Evolutionary conservation across 2,329 filamentous ascomycete genomes (phyloP), one percentile per base, ranked within the genome.

Genomic region (Fusarium sp.): DNA sequence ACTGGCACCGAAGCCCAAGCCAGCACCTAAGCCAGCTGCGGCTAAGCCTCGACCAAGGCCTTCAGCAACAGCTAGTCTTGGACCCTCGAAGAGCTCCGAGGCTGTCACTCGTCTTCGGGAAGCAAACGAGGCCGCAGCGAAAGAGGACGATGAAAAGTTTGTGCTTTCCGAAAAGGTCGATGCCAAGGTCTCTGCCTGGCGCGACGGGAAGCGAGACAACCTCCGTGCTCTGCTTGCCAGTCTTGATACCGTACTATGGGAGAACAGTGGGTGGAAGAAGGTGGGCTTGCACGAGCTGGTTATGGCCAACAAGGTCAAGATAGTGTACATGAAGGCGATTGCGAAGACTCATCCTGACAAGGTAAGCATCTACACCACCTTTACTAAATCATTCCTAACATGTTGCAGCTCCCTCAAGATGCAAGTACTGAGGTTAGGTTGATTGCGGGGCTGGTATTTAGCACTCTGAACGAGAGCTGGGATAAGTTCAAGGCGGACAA

Each of bases 241-340:
- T 70, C 76, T 99, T 69, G 94, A 99, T 72, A 85, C 83, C 35
- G 93, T 99, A 26, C 83, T 99, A 26, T 99, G 95, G 95, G 88
- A 92, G 64, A 89, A 89, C 38, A 92, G 92, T 62, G 93, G 92
- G 5, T 99, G 95, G 95, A 97, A 97, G 81, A 97, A 96, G 81
- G 89, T 98, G 53, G 93, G 92, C 29, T 87, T 99, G 87, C 90
- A 93, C 65, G 95, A 99, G 79, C 77, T 99, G 68, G 90, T 99
- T 48, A 85, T 97, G 84, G 88, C 93, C 31, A 93, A 91, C 68
- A 97, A 94, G 82, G 95, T 98, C 75, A 99, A 99, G 85, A 90
- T 99, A 65, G 83, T 91, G 58, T 99, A 99, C 75, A 98, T 99
- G 95, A 97, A 97, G 85, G 95, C 94, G 6, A 98, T 99, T 83